Evolutionary conservation across 306 rosid genomes (phyloP).

Genomic region (Phaseolus lunatus): DNA sequence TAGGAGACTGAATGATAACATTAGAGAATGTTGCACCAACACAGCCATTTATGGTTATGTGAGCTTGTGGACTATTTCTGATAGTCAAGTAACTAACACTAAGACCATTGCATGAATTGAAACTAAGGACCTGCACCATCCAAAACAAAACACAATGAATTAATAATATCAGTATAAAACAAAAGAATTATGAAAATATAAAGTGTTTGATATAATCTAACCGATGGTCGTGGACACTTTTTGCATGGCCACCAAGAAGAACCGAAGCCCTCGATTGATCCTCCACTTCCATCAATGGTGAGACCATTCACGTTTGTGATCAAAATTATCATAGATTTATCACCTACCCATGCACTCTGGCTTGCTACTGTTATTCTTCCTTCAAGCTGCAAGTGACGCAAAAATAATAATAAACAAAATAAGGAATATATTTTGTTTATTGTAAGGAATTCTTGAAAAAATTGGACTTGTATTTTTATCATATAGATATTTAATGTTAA

Average conservation of each 20-base stretch:
- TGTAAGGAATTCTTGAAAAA: background rate
- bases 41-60: constrained; percentile 20
- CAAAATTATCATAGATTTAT: background rate
- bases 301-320: constrained; percentile 25
- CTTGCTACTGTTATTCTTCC: constrained; percentile 25
- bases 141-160: no score
- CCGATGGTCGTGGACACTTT: background rate
- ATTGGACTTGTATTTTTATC: background rate
- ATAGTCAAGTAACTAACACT: background rate
- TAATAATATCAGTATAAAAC: no score
- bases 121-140: constrained; percentile 1
- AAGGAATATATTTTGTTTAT: background rate
- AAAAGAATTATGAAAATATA: background rate
- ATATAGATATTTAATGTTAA: background rate
- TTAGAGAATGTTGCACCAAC: background rate
- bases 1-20: constrained; percentile 35
- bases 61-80: constrained; percentile 38
- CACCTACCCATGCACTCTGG: background rate
- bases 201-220: background rate
- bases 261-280: constrained; percentile 27
- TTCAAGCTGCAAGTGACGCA: background rate
- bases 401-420: background rate
- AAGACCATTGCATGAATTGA: constrained; percentile 35
- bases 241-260: constrained; percentile 41
- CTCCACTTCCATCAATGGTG: constrained; percentile 9